A percentile compares a stretch with the other conserved stretches of the same genome.
phyloP scores from a whole-genome alignment of 176 grass and related monocot genomes.

The Aechmea fasciata region DNA sequence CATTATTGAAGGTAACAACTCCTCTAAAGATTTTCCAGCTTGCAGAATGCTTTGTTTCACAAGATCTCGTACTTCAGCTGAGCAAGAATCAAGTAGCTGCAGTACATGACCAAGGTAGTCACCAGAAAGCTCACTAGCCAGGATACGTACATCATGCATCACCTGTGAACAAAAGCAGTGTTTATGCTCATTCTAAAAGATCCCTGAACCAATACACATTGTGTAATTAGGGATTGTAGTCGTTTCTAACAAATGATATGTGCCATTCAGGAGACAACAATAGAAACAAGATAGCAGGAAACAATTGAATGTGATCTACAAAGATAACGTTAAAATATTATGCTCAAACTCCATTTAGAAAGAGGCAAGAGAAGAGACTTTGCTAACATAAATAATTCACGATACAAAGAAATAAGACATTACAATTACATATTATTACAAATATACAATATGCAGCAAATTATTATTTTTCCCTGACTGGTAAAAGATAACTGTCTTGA shows the following conservation, averaged over 20 bases:
- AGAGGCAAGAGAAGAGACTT: too few species aligned
- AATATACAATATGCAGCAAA: too few species aligned
- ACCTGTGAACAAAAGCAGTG: constrained; percentile 41
- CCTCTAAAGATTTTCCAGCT: constrained; percentile 52
- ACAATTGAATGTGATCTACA: background rate
- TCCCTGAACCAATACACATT: too few species aligned
- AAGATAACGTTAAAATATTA: too few species aligned
- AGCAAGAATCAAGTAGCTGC: constrained; percentile 57
- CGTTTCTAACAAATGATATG: background rate
- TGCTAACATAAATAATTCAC: too few species aligned
- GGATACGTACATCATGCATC: constrained; percentile 60
- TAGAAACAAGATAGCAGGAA: background rate
- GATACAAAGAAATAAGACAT: too few species aligned
- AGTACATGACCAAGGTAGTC: constrained; percentile 48
- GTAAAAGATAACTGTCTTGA: too few species aligned
- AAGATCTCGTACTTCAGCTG: constrained; percentile 55
- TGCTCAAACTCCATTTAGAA: too few species aligned
- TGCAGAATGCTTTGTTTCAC: constrained; percentile 83
- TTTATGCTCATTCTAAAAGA: background rate
- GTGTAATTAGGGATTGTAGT: background rate
- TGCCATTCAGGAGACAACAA: background rate
- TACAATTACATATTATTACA: too few species aligned
- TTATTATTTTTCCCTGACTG: too few species aligned
- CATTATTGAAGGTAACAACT: constrained; percentile 67
- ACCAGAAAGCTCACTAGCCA: constrained; percentile 58